Evolutionary conservation across 768 basidiomycete species (phyloP).

Genomic region (Tulasnella sp.): DNA sequence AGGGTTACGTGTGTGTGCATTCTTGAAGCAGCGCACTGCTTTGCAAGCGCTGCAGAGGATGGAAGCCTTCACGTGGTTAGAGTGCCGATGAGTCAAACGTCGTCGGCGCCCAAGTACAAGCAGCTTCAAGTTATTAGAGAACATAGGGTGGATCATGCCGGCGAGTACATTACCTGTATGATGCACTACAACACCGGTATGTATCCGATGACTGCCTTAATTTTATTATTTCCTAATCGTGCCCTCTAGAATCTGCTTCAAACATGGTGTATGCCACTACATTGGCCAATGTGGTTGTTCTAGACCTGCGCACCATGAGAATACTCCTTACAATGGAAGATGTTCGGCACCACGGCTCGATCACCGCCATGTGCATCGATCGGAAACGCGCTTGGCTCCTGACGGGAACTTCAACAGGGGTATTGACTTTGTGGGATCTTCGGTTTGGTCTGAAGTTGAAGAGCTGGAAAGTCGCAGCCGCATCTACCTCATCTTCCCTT

Average conservation of each 20-base stretch:
- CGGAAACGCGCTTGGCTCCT: conserved; percentile 78
- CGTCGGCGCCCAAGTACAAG: conserved; percentile 58
- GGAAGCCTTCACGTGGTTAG: conserved; percentile 44
- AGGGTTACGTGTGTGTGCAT: conserved; percentile 58
- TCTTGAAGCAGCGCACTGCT: conserved; percentile 77
- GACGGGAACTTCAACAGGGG: conserved; percentile 74
- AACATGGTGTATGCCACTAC: conserved; percentile 80
- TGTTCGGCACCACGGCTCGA: conserved; percentile 73
- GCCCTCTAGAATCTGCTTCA: conserved; percentile 51
- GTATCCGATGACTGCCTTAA: conserved; percentile 5
- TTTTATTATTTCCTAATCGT: no score
- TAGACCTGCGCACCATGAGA: conserved; percentile 80
- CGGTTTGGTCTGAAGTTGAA: conserved; percentile 82
- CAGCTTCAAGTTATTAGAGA: conserved; percentile 74
- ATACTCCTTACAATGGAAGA: conserved; percentile 66
- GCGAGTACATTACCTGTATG: conserved; percentile 64
- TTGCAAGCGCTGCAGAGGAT: conserved; percentile 39
- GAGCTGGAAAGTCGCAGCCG: conserved; percentile 62
- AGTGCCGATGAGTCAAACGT: conserved; percentile 54
- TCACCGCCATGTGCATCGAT: conserved; percentile 75
- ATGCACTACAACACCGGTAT: conserved; percentile 64
- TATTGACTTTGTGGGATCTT: conserved; percentile 85
- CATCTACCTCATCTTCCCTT: conserved; percentile 15
- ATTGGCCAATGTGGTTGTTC: conserved; percentile 53
- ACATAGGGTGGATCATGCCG: conserved; percentile 49